Evolutionary conservation across 1,284 basidiomycete species (phyloP), one percentile per base, ranked within the genome.

Genomic region (Psilocybe mexicana): DNA sequence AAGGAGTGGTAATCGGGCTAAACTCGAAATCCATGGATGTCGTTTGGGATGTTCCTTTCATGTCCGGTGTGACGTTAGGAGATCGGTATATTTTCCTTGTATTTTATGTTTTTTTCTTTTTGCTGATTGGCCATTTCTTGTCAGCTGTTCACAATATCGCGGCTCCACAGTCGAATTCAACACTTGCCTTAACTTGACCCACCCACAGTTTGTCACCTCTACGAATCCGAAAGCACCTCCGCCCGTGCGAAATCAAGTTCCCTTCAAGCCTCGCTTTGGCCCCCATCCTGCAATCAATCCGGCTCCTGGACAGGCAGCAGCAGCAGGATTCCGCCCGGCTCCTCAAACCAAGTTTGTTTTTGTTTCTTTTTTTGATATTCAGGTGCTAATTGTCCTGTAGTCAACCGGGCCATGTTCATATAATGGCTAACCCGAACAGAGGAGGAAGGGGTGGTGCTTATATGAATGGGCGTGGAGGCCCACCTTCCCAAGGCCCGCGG

Each of bases 41-140:
- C n/a, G 85, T 97, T 0, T 99, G 97, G 89, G 97, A 99, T 72
- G 87, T 90, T 23, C 84, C 94, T 0, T 99, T 98, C 77, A 92
- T 99, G 82, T 88, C 94, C 35, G 96, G 97, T 8, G 83, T 85
- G 2, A 97, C 92, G 0, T 78, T 99, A 3, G 86, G 86, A n/a
- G 92, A 93, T 64, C 79, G 93, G 90, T 93, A 65, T 59, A 79
- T 70, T 45, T 18, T 48, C 55, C 45, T 26, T 50, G 24, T 58
- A 52, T 7, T 23, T 35, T 25, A 28, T 35, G 28, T 18, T 42
- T 44, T 18, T 33, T 8, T 2, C 36, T 43, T 36, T 18, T 18
- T 18, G 30, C 36, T 43, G 42, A 55, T 50, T 47, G 4, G 33
- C n/a, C 30, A 6, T 26, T 26, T 43, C 28, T 52, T 53, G 54